Evolutionary conservation across 2,329 filamentous ascomycete genomes (phyloP), one percentile per base, ranked within the genome.

Genomic region (Trichoderma breve): DNA sequence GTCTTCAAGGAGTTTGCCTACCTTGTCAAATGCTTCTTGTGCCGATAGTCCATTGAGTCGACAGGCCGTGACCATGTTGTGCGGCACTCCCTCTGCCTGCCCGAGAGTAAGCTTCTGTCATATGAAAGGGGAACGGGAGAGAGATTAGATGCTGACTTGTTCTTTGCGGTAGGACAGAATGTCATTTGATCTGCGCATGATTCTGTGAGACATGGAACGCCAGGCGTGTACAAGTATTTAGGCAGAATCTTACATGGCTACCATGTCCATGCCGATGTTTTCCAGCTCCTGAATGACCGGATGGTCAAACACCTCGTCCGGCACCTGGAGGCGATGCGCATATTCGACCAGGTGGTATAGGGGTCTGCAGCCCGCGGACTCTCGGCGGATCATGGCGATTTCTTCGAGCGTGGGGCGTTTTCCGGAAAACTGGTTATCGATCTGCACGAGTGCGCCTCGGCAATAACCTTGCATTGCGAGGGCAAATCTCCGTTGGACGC

Each of bases 321-420:
- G 75, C 5, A 77, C 34, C 24, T 65, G 39, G 5, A 77, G 58
- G 18, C 57, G 18, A 43, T 76, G 74, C 1, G 74, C 74, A 60
- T 76, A 77, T 34, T 77, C 76, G 28, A 76, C 72, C 1, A 77
- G 71, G 30, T 75, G 74, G 24, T 76, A 77, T 12, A 77, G 47
- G 11, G 76, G 76, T 7, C 36, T 61, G 12, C 72, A 72, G 1
- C 76, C 76, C 3, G 73, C 72, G 2, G 76, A 77, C 2, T 74
- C 28, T 8, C 73, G 73, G 6, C 76, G 73, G n/a, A 71, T 73
- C 12, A 66, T 32, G 11, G 76, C 39, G 61, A 77, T 73, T 32
- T 75, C 73, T 30, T 74, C 74, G 6, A 76, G 61, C 1, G 74
- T 67, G 15, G 73, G 76, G 21, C 39, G 28, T n/a, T 61, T 70